Conservation (phyloP, 163 green algal species). For the Dunaliella salina region DNA sequence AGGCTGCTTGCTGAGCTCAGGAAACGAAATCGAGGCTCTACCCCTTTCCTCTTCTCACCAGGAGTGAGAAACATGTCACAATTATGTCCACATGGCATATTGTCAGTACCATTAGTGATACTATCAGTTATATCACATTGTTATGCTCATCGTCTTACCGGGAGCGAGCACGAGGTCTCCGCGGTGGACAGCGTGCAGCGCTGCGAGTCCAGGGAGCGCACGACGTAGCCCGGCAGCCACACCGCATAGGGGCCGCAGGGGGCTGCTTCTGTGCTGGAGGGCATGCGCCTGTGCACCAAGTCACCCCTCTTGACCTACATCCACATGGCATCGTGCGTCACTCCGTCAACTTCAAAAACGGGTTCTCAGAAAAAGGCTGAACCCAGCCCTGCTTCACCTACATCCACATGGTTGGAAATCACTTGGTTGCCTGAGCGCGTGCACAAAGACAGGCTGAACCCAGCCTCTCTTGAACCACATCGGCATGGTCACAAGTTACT, state of each 20-base stretch:
- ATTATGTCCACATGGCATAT: no score
- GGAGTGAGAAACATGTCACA: no score
- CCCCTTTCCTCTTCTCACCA: no score
- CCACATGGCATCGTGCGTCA: no score
- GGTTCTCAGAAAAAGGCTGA: no score
- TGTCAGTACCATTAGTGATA: no score
- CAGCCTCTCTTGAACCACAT: not conserved
- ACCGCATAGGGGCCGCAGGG: not conserved
- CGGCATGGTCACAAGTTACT: not conserved
- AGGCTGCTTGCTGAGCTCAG: no score
- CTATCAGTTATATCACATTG: no score
- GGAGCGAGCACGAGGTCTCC: not conserved
- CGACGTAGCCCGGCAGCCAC: not conserved
- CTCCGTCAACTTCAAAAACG: no score
- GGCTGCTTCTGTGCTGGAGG: not conserved
- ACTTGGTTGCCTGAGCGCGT: no score
- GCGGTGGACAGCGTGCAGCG: not conserved
- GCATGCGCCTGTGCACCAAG: not conserved
- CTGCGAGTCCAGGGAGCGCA: not conserved
- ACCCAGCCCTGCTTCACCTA: not conserved
- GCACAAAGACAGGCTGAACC: not conserved
- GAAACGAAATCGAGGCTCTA: no score
- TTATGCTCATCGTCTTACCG: not conserved
- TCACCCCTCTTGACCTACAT: not conserved
- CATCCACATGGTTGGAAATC: not conserved